Base-by-base conservation (phyloP, 345 rosid genomes). In the Syzygium jambos region DNA sequence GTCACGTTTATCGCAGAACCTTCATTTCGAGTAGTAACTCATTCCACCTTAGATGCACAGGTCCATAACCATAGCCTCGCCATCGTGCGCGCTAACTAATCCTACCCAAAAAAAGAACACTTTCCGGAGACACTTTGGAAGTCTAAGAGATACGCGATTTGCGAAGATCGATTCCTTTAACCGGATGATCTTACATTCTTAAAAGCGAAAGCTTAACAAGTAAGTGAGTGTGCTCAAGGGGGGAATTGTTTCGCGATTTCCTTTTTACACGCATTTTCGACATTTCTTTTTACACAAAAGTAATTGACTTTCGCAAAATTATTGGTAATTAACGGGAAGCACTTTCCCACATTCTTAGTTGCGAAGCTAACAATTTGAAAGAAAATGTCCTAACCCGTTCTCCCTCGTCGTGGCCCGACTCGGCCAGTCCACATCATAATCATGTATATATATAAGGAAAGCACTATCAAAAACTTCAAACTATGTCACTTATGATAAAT, bases 101-200 rank as follows among this genome's bases (percentile, higher is more conserved):
- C 17, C 43, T 9, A 9, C 23, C 43, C 1, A 2, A 2, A 34
- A 68, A 17, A 4, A n/a, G 9, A 61, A 68, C 34, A 5, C 9
- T 61, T 61, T 61, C 2, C 2, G 17, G 17, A n/a, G 68, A 27
- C 9, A 61, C 1, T 34, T 16, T 9, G 6, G 3, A 2, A 68
- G 34, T 17, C 22, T 2, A 17, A 68, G 46, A 68, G 3, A 23
- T 17, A 1, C 2, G 3, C 1, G 0, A 34, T 68, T 65, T 9
- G 17, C 4, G 78, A 34, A 65, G 3, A 68, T 7, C 0, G 11
- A 38, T 68, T 68, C 9, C 25, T 8, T 1, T 34, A 30, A 65
- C 2, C 7, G 8, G 57, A 54, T 19, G 3, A 54, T 54, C 23
- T 54, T 19, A 16, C 2, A 4, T 15, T 7, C 9, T 2, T 68